A percentile compares a stretch with the other conserved stretches of the same genome.
phyloP scores from a whole-genome alignment of 73 alveolate species.

The Stentor coeruleus region DNA sequence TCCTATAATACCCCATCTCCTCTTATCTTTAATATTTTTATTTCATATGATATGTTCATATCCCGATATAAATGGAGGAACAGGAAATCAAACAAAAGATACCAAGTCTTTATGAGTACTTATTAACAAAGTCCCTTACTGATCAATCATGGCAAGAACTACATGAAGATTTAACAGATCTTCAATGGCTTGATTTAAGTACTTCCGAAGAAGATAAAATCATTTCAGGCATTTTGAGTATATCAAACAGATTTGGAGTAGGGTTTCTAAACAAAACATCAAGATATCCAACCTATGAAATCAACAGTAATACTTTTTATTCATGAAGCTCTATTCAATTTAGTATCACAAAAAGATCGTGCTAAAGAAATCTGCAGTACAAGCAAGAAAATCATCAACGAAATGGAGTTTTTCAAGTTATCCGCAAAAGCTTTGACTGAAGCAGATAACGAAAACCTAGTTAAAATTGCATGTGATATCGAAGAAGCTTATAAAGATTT shows the following conservation, averaged over 20 bases:
- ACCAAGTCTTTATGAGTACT: neutral
- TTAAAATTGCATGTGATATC: neutral
- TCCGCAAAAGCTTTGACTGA: neutral
- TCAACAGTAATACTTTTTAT: slow-evolving; percentile 7
- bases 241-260: neutral
- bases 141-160: neutral
- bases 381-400: neutral
- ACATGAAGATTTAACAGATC: neutral
- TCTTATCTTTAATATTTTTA: no score
- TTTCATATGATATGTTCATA: no score
- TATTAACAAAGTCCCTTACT: neutral
- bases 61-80: slow-evolving; percentile 7
- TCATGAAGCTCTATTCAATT: neutral
- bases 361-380: neutral
- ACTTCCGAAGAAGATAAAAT: neutral
- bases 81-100: neutral
- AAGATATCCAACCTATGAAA: neutral
- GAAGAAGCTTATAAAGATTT: neutral
- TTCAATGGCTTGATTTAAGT: neutral
- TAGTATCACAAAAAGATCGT: neutral
- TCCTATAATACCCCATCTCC: no score
- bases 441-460: neutral
- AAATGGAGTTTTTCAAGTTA: neutral
- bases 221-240: neutral
- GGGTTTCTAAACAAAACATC: neutral